phyloP scores from a whole-genome alignment of 441 rosid species.

The Erodium trifolium region DNA sequence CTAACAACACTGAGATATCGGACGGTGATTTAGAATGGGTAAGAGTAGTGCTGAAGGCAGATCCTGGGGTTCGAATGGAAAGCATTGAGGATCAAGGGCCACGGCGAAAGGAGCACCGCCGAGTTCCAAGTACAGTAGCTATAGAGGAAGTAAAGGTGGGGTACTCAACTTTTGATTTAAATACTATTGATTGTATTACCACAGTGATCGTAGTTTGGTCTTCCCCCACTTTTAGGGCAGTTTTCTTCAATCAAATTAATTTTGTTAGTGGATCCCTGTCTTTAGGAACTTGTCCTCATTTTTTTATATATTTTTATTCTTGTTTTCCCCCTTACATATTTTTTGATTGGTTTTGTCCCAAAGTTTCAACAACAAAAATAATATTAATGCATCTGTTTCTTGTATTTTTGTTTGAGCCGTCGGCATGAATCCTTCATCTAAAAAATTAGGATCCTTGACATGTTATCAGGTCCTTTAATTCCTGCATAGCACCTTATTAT shows the following conservation, averaged over 20 bases:
- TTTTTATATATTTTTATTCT: too few species aligned
- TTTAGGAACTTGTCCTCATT: neutral
- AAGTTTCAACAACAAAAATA: neutral
- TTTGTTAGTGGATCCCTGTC: neutral
- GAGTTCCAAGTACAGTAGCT: slow-evolving; percentile 98
- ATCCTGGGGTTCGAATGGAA: slow-evolving; percentile 65
- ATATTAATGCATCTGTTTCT: neutral
- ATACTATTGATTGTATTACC: slow-evolving; percentile 1
- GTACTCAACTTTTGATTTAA: slow-evolving; percentile 10
- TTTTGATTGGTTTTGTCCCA: neutral
- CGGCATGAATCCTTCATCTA: neutral
- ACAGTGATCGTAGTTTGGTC: neutral
- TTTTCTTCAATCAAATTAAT: neutral
- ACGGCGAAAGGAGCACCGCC: slow-evolving; percentile 87
- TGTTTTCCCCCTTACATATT: neutral
- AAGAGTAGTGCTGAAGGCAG: slow-evolving; percentile 79
- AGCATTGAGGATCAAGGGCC: slow-evolving; percentile 57
- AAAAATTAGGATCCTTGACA: neutral
- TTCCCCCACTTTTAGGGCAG: neutral
- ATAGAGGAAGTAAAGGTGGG: slow-evolving; percentile 97
- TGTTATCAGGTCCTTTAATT: neutral
- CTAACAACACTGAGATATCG: slow-evolving; percentile 21
- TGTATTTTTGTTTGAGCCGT: neutral
- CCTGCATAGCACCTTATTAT: neutral
- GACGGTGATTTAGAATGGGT: slow-evolving; percentile 78